A percentile compares a stretch with the other conserved stretches of the same genome.
Conservation (phyloP, 2,329 filamentous ascomycete genomes). For the Phaeophleospora eucalypticola region DNA sequence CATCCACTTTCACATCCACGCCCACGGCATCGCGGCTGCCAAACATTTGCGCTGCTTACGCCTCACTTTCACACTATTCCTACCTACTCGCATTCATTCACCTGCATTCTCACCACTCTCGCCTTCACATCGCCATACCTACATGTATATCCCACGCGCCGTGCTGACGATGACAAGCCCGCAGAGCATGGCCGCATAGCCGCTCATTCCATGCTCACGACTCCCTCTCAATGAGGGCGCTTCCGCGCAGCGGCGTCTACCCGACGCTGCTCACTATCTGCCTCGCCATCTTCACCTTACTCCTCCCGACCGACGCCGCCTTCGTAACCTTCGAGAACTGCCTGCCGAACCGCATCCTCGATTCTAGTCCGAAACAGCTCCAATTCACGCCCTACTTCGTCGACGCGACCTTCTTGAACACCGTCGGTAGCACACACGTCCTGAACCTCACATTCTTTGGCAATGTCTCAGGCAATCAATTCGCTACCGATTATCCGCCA, state of each 20-base stretch:
- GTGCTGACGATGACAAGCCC: no score
- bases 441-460: slow-evolving; percentile 81
- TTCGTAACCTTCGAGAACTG: slow-evolving; percentile 82
- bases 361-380: slow-evolving; percentile 56
- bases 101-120: neutral
- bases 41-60: no score
- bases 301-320: slow-evolving; percentile 55
- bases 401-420: slow-evolving; percentile 62
- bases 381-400: slow-evolving; percentile 77
- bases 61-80: no score
- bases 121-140: no score
- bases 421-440: slow-evolving; percentile 57
- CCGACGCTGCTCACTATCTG: slow-evolving; percentile 7
- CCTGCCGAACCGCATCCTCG: slow-evolving; percentile 56
- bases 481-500: slow-evolving; percentile 55
- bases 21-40: no score
- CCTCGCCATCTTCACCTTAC: slow-evolving; percentile 32
- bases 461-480: slow-evolving; percentile 75
- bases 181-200: neutral
- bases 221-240: slow-evolving; percentile 17
- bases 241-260: slow-evolving; percentile 15
- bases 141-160: no score
- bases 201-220: slow-evolving; percentile 6
- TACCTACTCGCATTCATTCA: no score
- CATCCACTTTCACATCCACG: neutral